Percentiles rank a stretch among this genome's conserved stretches.
Evolutionary conservation across 345 rosid species (phyloP).

Genomic region (Litchi chinensis): DNA sequence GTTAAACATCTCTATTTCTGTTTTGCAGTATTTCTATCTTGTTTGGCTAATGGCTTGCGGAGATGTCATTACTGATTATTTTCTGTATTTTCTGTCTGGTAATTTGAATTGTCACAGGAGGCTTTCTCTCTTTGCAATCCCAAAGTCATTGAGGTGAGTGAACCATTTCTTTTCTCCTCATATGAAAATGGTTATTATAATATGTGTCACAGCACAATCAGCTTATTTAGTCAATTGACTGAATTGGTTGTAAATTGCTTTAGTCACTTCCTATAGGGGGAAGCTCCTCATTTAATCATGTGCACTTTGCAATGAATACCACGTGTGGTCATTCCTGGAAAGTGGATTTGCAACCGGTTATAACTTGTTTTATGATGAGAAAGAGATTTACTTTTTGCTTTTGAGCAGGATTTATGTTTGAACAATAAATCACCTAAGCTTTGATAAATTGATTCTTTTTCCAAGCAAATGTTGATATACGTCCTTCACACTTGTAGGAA

Average conservation of each 20-base stretch:
- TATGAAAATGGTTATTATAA: slow-evolving; percentile 3
- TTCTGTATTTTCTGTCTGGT: neutral
- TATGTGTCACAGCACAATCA: slow-evolving; percentile 1
- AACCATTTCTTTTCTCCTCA: slow-evolving; percentile 17
- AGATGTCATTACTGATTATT: neutral
- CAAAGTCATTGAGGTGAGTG: slow-evolving; percentile 71
- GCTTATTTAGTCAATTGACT: neutral
- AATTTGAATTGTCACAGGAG: slow-evolving; percentile 49
- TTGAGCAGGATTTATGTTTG: neutral
- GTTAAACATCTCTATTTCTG: neutral
- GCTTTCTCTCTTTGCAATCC: slow-evolving; percentile 88
- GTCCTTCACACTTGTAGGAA: neutral
- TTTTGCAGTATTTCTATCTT: neutral
- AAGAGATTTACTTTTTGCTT: neutral
- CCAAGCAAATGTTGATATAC: neutral
- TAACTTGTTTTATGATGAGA: neutral
- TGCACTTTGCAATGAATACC: neutral
- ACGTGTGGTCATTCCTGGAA: neutral
- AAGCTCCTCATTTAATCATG: neutral
- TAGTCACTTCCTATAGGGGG: neutral
- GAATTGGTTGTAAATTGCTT: neutral
- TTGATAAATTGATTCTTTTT: neutral
- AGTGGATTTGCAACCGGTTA: neutral
- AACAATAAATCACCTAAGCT: neutral
- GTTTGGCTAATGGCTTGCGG: neutral